These are phyloP conservation scores for Hepatocystis sp. DNA, from an alignment of 169 alveolate genomes.

Conservation along the genomic window DNA sequence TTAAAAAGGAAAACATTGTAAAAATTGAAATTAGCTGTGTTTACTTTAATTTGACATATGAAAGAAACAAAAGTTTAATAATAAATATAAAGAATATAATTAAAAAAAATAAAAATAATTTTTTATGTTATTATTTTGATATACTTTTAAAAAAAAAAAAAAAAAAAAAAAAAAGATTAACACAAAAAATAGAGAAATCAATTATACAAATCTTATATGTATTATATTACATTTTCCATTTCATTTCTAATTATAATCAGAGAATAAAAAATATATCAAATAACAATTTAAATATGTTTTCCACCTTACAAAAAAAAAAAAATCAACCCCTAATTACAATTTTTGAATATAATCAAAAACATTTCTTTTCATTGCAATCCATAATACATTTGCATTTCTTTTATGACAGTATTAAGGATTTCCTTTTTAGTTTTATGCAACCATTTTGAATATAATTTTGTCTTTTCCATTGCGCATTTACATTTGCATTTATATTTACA, in stretches of 20 bases:
- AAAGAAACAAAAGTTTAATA: conserved; percentile 23
- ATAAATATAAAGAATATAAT: conserved; percentile 18
- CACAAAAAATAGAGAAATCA: conserved; percentile 21
- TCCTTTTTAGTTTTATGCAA: not conserved
- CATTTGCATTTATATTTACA: no score
- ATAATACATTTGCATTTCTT: not conserved
- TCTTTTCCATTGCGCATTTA: no score
- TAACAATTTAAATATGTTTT: not conserved
- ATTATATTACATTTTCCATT: conserved; percentile 33
- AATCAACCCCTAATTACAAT: not conserved
- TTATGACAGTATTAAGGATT: not conserved
- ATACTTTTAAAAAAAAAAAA: conserved; percentile 31
- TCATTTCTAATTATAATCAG: conserved; percentile 34
- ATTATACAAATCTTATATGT: conserved; percentile 5
- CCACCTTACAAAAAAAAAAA: not conserved
- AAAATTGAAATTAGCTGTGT: conserved; percentile 30
- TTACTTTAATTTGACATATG: conserved; percentile 41
- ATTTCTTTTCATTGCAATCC: conserved; percentile 2
- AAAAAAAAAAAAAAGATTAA: conserved; percentile 41
- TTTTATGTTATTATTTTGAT: conserved; percentile 34
- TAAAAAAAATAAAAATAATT: conserved; percentile 38
- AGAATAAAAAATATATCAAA: conserved; percentile 1
- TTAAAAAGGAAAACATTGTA: conserved; percentile 18
- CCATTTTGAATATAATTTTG: no score
- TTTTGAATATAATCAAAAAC: conserved; percentile 6